Base-by-base conservation (phyloP, 78 protist species). In the Polysphondylium violaceum region DNA sequence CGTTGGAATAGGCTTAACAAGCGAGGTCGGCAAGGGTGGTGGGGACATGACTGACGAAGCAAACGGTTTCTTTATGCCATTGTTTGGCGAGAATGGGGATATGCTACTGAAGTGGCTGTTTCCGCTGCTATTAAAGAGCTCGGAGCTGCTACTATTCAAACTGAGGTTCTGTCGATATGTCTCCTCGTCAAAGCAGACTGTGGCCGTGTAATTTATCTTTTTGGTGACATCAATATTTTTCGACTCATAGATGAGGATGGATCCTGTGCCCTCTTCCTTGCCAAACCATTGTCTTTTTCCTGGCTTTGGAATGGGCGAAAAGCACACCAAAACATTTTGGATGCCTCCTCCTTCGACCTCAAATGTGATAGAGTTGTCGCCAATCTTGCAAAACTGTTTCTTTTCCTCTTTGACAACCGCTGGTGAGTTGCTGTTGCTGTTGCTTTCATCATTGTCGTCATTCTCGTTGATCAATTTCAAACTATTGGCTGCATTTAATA, bases 301-400 rank as follows among this genome's bases (percentile, higher is more conserved):
- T 29, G 91, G 79, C 14, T 83, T 83, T 16, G 91, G 79, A 17
- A 83, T 73, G 14, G 91, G 91, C 58, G 91, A 69, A 17, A 83
- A 83, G 23, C 69, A 83, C 7, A 83, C 91, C 33, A 83, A 58
- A 27, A 83, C 53, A 69, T 83, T 83, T 36, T 83, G 91, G 41
- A 83, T 71, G 19, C 91, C 91, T 43, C 91, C 91, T n/a, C 91
- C 91, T 11, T 83, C 91, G 17, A 83, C 51, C 44, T 83, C 91
- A 58, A 83, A 83, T 56, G 91, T 83, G 33, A 83, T 83, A 43
- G 91, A 83, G 44, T 69, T 83, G 38, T 83, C 91, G 31, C 91
- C 79, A 59, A 83, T 56, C 67, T 83, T 83, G 17, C 69, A 69
- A 38, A 43, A 60, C 17, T 44, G 72, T 69, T 71, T 38, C 17